Percentiles rank a stretch among this genome's conserved stretches.
Conservation (phyloP, 495 filamentous ascomycete genomes). For the Astrothelium subdiscretum region DNA sequence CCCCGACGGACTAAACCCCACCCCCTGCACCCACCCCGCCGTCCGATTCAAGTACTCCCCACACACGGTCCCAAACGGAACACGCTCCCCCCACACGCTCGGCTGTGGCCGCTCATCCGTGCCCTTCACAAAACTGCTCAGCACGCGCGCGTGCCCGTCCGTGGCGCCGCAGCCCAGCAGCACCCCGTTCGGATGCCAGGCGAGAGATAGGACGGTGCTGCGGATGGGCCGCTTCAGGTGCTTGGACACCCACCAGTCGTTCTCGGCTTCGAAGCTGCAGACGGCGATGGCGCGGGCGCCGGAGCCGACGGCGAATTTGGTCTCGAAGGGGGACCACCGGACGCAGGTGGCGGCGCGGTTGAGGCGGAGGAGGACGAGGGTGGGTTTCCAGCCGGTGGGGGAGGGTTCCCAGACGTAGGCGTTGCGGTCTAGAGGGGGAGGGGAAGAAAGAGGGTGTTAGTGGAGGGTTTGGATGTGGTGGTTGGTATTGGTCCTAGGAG, state of each 20-base stretch:
- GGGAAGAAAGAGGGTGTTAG: neutral
- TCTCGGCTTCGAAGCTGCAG: conserved; percentile 97
- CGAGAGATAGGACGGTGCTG: conserved; percentile 84
- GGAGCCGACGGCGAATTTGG: conserved; percentile 94
- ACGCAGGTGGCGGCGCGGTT: conserved; percentile 95
- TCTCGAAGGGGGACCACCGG: conserved; percentile 92
- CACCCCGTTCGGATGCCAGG: conserved; percentile 95
- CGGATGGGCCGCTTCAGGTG: conserved; percentile 97
- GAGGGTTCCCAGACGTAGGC: conserved; percentile 96
- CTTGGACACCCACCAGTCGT: conserved; percentile 99
- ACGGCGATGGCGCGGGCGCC: conserved; percentile 92
- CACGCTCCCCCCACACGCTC: conserved; percentile 82
- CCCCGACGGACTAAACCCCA: conserved; percentile 82
- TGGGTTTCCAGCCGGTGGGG: conserved; percentile 86
- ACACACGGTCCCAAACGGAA: conserved; percentile 96
- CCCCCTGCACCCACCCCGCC: conserved; percentile 89
- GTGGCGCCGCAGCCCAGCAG: conserved; percentile 88
- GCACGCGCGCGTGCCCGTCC: conserved; percentile 93
- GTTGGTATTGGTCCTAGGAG: too few relatives aligned
- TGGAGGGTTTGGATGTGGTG: neutral
- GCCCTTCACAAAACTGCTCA: conserved; percentile 93
- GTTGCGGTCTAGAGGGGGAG: conserved; percentile 62
- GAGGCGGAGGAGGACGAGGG: conserved; percentile 90
- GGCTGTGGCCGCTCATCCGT: conserved; percentile 79
- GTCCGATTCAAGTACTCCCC: conserved; percentile 92